A percentile compares a stretch with the other conserved stretches of the same genome.
phyloP scores from a whole-genome alignment of 2,329 filamentous ascomycete species.

The Trichoderma afroharzianum region DNA sequence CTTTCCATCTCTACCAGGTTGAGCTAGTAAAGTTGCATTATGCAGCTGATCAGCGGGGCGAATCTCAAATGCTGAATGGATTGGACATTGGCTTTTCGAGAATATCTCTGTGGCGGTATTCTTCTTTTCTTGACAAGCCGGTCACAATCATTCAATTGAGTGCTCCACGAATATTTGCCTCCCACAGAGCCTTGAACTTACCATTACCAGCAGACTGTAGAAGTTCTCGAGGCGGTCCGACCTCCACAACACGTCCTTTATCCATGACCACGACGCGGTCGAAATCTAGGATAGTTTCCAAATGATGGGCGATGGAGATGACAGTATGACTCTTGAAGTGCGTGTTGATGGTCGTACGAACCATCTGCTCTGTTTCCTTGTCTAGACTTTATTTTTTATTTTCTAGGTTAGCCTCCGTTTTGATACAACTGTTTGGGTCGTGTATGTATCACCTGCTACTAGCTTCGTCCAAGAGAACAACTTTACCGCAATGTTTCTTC shows the following conservation, averaged over 20 bases:
- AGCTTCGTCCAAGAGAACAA: constrained; percentile 46
- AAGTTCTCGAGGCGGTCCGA: constrained; percentile 26
- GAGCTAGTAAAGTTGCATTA: neutral
- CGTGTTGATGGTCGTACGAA: constrained; percentile 32
- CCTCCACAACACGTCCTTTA: constrained; percentile 26
- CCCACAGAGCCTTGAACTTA: constrained; percentile 26
- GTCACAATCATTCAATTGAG: neutral
- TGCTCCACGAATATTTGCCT: constrained; percentile 26
- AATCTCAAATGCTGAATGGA: no score
- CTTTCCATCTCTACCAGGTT: neutral
- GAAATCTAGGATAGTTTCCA: constrained; percentile 41
- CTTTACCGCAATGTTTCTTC: constrained; percentile 31
- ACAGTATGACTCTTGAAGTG: constrained; percentile 48
- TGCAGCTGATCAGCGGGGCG: neutral
- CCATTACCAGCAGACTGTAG: constrained; percentile 13
- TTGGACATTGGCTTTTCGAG: neutral
- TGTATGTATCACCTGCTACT: constrained; percentile 27
- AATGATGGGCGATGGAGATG: constrained; percentile 39
- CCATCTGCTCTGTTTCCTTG: constrained; percentile 30
- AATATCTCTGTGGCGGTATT: neutral
- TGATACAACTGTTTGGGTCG: neutral
- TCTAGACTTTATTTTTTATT: constrained; percentile 28
- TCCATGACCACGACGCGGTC: constrained; percentile 30
- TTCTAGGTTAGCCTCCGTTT: neutral
- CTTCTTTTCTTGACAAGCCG: neutral